Conservation (phyloP, 169 alveolate genomes). For the Plasmodium gonderi region DNA sequence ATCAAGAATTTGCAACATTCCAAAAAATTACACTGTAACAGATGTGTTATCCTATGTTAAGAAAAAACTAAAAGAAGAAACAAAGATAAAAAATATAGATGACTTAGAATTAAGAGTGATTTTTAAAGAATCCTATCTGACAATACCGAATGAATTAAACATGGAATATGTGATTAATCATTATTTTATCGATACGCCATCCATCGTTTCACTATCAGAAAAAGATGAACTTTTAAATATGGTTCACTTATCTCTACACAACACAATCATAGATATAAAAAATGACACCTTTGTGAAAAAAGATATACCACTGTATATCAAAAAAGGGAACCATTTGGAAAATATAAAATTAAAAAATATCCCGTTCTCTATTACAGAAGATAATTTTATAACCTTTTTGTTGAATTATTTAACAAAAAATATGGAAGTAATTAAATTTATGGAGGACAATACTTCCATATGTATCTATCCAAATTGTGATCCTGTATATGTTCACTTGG, state of each 20-base stretch:
- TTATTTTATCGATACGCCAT: conserved; percentile 47
- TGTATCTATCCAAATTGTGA: conserved; percentile 65
- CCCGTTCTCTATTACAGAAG: conserved; percentile 50
- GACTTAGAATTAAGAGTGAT: conserved; percentile 21
- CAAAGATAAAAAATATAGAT: conserved; percentile 14
- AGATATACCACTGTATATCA: conserved; percentile 29
- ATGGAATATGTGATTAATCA: conserved; percentile 47
- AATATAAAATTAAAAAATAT: conserved; percentile 35
- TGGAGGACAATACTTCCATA: conserved; percentile 54
- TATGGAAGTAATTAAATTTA: conserved; percentile 31
- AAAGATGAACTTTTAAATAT: conserved; percentile 13
- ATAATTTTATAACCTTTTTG: conserved; percentile 28
- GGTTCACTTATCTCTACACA: conserved; percentile 21
- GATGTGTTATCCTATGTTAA: conserved; percentile 37
- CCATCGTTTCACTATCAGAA: conserved; percentile 13
- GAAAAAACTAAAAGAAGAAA: conserved; percentile 35
- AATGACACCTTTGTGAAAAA: conserved; percentile 50
- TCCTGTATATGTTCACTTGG: conserved; percentile 37
- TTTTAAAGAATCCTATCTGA: conserved; percentile 23
- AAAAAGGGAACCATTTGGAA: conserved; percentile 32
- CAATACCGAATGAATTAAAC: conserved; percentile 36
- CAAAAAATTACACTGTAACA: conserved; percentile 45
- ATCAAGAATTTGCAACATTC: conserved; percentile 67
- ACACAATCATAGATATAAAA: conserved; percentile 52
- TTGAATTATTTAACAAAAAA: conserved; percentile 48